Percentiles rank a stretch among this genome's conserved stretches.
Evolutionary conservation across 495 filamentous ascomycete species (phyloP).

Genomic region (Hypoxylon fuscum): DNA sequence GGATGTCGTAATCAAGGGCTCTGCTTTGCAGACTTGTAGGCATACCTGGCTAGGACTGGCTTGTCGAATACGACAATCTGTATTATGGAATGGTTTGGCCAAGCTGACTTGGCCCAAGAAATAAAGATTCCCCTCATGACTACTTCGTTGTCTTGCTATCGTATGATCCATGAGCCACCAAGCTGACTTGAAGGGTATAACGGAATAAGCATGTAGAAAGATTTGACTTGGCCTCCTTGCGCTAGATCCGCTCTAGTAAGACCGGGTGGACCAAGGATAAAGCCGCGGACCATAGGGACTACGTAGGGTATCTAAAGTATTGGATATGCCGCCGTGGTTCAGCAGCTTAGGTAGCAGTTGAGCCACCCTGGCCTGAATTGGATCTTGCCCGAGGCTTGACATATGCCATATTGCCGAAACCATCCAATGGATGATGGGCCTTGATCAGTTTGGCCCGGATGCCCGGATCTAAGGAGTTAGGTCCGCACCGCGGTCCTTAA

Average conservation of each 20-base stretch:
- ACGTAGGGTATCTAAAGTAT: no score
- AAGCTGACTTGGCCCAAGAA: slow-evolving; percentile 11
- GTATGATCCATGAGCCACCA: no score
- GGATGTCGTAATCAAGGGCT: background rate
- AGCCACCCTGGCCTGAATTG: no score
- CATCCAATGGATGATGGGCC: background rate
- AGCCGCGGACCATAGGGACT: no score
- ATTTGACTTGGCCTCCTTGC: no score
- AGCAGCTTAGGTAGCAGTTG: no score
- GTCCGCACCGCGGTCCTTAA: background rate
- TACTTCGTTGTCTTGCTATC: no score
- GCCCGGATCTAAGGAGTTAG: background rate
- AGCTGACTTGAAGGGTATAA: no score
- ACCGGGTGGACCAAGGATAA: no score
- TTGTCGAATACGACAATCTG: background rate
- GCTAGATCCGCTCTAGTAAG: no score
- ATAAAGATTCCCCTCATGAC: slow-evolving; percentile 26
- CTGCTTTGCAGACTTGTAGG: background rate
- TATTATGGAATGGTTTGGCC: slow-evolving; percentile 22
- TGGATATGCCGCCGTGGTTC: no score
- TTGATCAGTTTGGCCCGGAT: background rate
- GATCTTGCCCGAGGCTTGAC: background rate
- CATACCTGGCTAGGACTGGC: background rate
- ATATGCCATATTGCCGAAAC: slow-evolving; percentile 3
- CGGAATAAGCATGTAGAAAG: no score